Evolutionary conservation across 805 yeast genomes (phyloP), one percentile per base, ranked within the genome.

Genomic region (Jamesozyma spencerorum): DNA sequence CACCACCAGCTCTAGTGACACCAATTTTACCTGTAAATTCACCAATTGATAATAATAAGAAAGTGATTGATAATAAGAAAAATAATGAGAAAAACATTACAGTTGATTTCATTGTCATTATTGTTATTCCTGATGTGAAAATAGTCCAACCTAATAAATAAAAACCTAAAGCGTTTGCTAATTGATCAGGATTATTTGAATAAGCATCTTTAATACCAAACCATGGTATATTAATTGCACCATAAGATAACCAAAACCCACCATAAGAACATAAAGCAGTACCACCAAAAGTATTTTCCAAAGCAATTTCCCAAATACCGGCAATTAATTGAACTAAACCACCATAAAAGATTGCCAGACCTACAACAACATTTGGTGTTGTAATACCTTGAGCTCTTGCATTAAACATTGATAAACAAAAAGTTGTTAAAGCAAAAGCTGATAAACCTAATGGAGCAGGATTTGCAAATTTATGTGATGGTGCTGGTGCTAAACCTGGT

Each of bases 171-270:
- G 81, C 84, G 48, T 71, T 65, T 8, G 51, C 57, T 18, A 72
- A 58, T 38, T 66, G 64, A 2, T 24, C 36, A 17, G 54, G 56
- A 13, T 50, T 54, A 30, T 58, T 69, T 4, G 53, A 55, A 49
- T 78, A 80, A 13, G 86, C 78, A 3, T 59, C 63, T 20, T 58
- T 60, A 42, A 81, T 75, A 26, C 82, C 82, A 58, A 81, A 81
- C 53, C 75, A 71, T 12, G 70, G 70, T 31, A 79, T 64, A 46
- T 71, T 59, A 34, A 81, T 69, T 2, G 85, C 79, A 26, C 75
- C 81, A 51, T 62, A 81, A 18, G 79, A 62, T 51, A 79, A 54
- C 87, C 87, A 81, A 58, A 80, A 81, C 3, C 79, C 81, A 38
- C 87, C 87, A 49, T 68, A 79, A 3, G 80, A 73, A 35, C 72